Conservation (phyloP, 192 early-diverging fungal species). For the Backusella morwellensis region DNA sequence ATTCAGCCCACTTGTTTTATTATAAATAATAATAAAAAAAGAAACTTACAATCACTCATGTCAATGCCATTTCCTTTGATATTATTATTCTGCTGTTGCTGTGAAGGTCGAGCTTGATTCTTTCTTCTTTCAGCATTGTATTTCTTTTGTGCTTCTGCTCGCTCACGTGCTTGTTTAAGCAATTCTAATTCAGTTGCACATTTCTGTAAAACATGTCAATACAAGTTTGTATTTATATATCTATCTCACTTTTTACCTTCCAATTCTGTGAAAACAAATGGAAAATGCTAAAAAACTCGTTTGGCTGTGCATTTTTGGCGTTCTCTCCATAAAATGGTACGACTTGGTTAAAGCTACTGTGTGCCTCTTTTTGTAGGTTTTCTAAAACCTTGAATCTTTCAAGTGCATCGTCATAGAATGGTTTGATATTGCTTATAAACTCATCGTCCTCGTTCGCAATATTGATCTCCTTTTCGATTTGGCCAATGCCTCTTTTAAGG, state of each 20-base stretch:
- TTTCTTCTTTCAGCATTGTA: conserved; percentile 38
- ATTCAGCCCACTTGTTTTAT: not conserved
- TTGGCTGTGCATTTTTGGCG: conserved; percentile 60
- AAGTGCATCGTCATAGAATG: conserved; percentile 58
- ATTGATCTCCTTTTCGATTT: conserved; percentile 40
- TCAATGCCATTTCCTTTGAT: conserved; percentile 10
- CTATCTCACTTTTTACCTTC: conserved; percentile 41
- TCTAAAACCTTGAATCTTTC: conserved; percentile 51
- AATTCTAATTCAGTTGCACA: conserved; percentile 17
- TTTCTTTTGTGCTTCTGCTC: conserved; percentile 45
- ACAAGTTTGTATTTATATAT: not conserved
- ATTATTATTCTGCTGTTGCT: not conserved
- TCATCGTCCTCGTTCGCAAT: conserved; percentile 45
- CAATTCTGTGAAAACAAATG: conserved; percentile 71
- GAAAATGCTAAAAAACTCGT: conserved; percentile 86
- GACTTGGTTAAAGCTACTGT: conserved; percentile 60
- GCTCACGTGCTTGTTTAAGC: conserved; percentile 35
- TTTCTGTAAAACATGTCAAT: conserved; percentile 17
- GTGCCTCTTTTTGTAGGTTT: conserved; percentile 51
- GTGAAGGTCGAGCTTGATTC: conserved; percentile 1
- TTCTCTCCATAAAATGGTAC: conserved; percentile 74
- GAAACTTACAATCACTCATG: conserved; percentile 14
- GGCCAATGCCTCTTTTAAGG: conserved; percentile 37
- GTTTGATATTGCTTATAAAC: conserved; percentile 60
- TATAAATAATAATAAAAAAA: not conserved